Conservation (phyloP, 352 stramenopile species). For the Pythium phragmiticola region DNA sequence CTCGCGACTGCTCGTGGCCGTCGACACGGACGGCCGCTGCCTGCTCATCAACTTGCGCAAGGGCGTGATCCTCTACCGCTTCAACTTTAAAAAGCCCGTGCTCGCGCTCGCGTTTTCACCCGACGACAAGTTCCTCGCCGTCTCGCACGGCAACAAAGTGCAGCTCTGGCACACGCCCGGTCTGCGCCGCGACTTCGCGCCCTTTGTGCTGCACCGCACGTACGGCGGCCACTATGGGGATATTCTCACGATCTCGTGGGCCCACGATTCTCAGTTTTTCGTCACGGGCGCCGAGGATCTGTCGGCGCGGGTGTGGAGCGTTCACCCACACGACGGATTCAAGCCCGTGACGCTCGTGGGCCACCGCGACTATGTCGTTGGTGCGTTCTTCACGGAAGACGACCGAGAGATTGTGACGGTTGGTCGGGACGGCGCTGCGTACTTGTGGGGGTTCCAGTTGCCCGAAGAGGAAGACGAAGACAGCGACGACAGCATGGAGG, state of each 20-base stretch:
- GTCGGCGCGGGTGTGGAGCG: slow-evolving; percentile 84
- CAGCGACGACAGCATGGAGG: slow-evolving; percentile 33
- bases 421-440: slow-evolving; percentile 82
- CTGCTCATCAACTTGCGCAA: slow-evolving; percentile 90
- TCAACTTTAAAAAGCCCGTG: slow-evolving; percentile 93
- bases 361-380: slow-evolving; percentile 85
- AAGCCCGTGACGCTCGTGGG: slow-evolving; percentile 86
- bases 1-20: slow-evolving; percentile 84
- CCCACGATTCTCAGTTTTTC: slow-evolving; percentile 88
- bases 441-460: slow-evolving; percentile 81
- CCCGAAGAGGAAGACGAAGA: slow-evolving; percentile 37
- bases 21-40: slow-evolving; percentile 90
- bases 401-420: slow-evolving; percentile 86
- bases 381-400: slow-evolving; percentile 83
- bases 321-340: slow-evolving; percentile 71
- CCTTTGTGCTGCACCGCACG: slow-evolving; percentile 86
- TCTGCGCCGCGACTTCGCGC: slow-evolving; percentile 88
- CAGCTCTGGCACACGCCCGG: slow-evolving; percentile 90
- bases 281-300: slow-evolving; percentile 88
- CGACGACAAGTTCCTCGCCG: slow-evolving; percentile 86
- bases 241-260: slow-evolving; percentile 85
- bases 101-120: slow-evolving; percentile 87
- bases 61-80: slow-evolving; percentile 89
- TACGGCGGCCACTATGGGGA: slow-evolving; percentile 90
- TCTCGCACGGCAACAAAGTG: slow-evolving; percentile 89